phyloP scores from a whole-genome alignment of 192 early-diverging fungal species.

The Fimicolochytrium jonesii region DNA sequence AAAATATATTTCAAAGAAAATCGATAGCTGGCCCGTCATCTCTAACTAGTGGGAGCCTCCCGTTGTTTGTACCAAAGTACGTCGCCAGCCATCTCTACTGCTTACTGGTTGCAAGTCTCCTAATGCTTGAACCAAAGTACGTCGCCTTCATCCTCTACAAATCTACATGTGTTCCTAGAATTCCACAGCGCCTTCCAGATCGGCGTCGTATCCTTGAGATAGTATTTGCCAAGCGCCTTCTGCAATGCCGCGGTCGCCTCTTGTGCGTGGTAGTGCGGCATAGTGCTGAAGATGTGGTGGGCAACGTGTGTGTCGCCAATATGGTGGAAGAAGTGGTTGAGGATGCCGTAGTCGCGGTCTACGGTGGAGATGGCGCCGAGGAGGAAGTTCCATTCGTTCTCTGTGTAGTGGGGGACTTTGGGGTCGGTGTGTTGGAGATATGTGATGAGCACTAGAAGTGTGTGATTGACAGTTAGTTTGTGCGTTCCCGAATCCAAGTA shows the following conservation, averaged over 20 bases:
- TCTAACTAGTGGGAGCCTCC: too few relatives aligned
- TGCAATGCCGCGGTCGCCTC: conserved; percentile 82
- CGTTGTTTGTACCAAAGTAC: too few relatives aligned
- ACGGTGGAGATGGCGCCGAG: conserved; percentile 87
- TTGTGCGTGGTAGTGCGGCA: conserved; percentile 91
- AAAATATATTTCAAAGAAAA: too few relatives aligned
- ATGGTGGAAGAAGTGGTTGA: conserved; percentile 72
- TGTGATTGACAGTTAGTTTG: too few relatives aligned
- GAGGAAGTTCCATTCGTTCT: conserved; percentile 83
- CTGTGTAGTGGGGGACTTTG: conserved; percentile 82
- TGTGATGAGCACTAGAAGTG: conserved; percentile 94
- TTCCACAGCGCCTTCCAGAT: conserved; percentile 66
- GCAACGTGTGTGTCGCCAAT: conserved; percentile 40
- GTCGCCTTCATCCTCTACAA: conserved; percentile 89
- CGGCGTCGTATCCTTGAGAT: conserved; percentile 69
- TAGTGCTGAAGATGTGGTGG: conserved; percentile 94
- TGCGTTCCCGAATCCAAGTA: too few relatives aligned
- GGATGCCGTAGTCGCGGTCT: conserved; percentile 85
- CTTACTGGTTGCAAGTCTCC: too few relatives aligned
- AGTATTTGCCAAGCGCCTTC: conserved; percentile 77
- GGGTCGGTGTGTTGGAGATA: conserved; percentile 92
- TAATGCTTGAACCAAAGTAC: conserved; percentile 33
- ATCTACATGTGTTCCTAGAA: conserved; percentile 67
- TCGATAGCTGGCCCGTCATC: too few relatives aligned
- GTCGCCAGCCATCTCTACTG: too few relatives aligned